Percentiles rank a stretch among this genome's conserved stretches.
Conservation (phyloP, 179 eudicot genomes). For the Silene coronaria region DNA sequence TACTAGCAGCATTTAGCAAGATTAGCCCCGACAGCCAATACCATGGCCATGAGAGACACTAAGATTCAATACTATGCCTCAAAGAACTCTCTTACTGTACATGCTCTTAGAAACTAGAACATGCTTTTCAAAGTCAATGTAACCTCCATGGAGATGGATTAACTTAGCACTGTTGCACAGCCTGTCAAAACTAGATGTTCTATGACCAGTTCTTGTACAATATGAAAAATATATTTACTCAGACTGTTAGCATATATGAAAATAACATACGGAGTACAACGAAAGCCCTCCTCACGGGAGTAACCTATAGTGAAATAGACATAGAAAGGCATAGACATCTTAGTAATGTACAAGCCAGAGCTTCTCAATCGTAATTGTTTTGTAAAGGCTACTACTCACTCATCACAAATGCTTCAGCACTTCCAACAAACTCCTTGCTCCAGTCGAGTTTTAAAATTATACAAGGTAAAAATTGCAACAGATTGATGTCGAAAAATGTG, state of each 20-base stretch:
- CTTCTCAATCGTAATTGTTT: background rate
- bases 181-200: background rate
- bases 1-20: no score
- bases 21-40: no score
- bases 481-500: background rate
- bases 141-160: no score
- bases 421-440: background rate
- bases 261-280: background rate
- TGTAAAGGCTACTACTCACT: background rate
- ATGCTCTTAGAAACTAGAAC: no score
- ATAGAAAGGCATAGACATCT: background rate
- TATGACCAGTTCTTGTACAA: background rate
- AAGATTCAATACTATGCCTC: no score
- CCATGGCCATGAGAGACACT: no score
- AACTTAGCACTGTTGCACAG: no score
- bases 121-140: no score
- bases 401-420: background rate
- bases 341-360: background rate
- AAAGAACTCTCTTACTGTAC: no score
- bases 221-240: background rate
- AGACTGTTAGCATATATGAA: background rate
- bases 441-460: background rate
- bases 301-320: background rate
- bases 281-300: background rate
- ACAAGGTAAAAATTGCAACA: background rate